Conservation (phyloP, 1,139 yeast species). For the Diutina neorugosa region DNA sequence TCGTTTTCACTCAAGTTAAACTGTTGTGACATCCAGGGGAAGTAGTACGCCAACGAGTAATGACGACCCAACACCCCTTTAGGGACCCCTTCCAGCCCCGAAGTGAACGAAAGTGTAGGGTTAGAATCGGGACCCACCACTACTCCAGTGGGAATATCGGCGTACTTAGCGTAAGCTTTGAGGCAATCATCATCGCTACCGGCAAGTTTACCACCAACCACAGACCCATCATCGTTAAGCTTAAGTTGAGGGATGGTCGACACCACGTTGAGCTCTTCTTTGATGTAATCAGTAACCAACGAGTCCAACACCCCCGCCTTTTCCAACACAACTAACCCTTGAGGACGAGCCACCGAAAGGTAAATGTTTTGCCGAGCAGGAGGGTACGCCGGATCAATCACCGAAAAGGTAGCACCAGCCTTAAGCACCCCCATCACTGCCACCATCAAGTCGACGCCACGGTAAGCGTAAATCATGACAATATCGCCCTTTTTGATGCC, state of each 20-base stretch:
- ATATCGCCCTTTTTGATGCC: slow-evolving; percentile 89
- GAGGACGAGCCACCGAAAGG: slow-evolving; percentile 85
- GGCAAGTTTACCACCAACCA: slow-evolving; percentile 43
- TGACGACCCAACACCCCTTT: slow-evolving; percentile 98
- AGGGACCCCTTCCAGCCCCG: slow-evolving; percentile 97
- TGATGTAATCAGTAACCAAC: slow-evolving; percentile 66
- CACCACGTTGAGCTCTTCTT: slow-evolving; percentile 56
- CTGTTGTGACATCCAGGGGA: slow-evolving; percentile 94
- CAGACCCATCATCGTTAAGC: slow-evolving; percentile 63
- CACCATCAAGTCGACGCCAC: slow-evolving; percentile 93
- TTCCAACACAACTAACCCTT: slow-evolving; percentile 76
- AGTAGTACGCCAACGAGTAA: slow-evolving; percentile 88
- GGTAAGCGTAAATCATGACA: slow-evolving; percentile 92
- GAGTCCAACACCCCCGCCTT: slow-evolving; percentile 79
- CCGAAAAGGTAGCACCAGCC: slow-evolving; percentile 98
- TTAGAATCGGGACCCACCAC: slow-evolving; percentile 94
- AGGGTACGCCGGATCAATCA: slow-evolving; percentile 97
- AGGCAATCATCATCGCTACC: slow-evolving; percentile 35
- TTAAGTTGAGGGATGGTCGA: slow-evolving; percentile 69
- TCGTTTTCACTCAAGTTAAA: slow-evolving; percentile 72
- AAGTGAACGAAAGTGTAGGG: slow-evolving; percentile 94
- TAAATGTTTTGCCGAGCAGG: slow-evolving; percentile 95
- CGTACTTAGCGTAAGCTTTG: slow-evolving; percentile 29
- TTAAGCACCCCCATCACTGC: slow-evolving; percentile 96
- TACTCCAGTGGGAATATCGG: slow-evolving; percentile 65